Evolutionary conservation across 805 yeast species (phyloP), one percentile per base, ranked within the genome.

Genomic region (Suhomyces sp.): DNA sequence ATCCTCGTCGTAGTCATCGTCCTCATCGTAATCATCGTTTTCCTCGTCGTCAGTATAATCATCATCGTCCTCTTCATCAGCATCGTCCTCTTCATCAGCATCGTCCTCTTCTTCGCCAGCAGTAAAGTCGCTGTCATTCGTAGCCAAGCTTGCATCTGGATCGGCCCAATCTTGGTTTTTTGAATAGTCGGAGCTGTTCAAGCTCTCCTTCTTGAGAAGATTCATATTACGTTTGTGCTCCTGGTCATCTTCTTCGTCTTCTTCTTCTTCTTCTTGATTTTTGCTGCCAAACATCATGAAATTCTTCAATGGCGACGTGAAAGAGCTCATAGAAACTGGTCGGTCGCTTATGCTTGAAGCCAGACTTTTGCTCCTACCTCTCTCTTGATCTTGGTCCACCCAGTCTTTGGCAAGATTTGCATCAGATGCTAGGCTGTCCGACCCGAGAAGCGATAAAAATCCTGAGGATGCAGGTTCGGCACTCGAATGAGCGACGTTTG

Each of bases 271-370:
- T 35, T 55, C 55, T 25, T 60, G 64, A 21, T 65, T 63, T 43
- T 60, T 66, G 12, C 66, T 67, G 3, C 71, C 72, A 29, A 71
- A 64, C 55, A 60, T 60, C 78, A 69, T 73, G 55, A 75, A 74
- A 47, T 65, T 69, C 50, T 74, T 74, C 47, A 75, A 62, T 12
- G 78, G 78, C 6, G 77, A 72, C 0, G 76, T 60, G 53, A 72
- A 72, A 4, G 77, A 64, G 2, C 71, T 57, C 49, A 61, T 64
- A 1, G 76, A 69, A 1, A 55, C 57, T 2, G 76, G 76, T 44
- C 76, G 65, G 52, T 62, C 71, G 15, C 43, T 46, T 3, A 19
- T 15, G 17, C 45, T 41, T 10, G 55, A 46, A 13, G 53, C 49
- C 44, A 43, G 44, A n/a, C 52, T 48, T 31, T 51, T 43, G 33